phyloP scores from a whole-genome alignment of 225 moss, liverwort and hornwort species.

The Anthoceros angustus region DNA sequence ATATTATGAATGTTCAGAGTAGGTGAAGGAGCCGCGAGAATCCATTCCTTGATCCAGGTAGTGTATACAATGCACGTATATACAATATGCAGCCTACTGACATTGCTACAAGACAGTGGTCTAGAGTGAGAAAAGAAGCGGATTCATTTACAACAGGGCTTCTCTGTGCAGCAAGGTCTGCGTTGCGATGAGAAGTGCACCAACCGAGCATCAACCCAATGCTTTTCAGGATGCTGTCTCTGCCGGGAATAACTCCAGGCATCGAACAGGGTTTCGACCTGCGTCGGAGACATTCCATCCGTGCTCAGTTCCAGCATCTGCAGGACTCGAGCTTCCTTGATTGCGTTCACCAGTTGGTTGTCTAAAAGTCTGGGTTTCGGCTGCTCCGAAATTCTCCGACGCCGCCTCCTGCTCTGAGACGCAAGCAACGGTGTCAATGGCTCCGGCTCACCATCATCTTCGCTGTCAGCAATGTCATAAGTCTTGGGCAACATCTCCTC shows the following conservation, averaged over 20 bases:
- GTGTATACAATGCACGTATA: no score
- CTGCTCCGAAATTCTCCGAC: background rate
- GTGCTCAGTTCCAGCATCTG: background rate
- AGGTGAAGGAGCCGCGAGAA: no score
- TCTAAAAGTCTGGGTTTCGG: background rate
- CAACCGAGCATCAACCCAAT: no score
- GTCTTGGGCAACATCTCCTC: background rate
- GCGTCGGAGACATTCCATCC: background rate
- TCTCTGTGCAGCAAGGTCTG: no score
- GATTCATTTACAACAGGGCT: no score
- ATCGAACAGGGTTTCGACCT: background rate
- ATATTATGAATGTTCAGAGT: no score
- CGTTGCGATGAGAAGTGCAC: no score
- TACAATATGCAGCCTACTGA: no score
- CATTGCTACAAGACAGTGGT: no score
- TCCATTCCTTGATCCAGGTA: no score
- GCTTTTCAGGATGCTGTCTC: background rate
- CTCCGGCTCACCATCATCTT: background rate
- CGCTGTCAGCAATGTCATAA: background rate
- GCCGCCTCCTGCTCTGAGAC: background rate
- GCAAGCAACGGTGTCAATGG: background rate
- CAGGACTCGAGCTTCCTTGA: background rate
- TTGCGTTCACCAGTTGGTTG: background rate
- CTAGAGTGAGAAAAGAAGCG: no score
- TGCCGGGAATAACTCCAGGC: background rate